Conservation (phyloP, 2,329 filamentous ascomycete species). For the Colletotrichum melonis region DNA sequence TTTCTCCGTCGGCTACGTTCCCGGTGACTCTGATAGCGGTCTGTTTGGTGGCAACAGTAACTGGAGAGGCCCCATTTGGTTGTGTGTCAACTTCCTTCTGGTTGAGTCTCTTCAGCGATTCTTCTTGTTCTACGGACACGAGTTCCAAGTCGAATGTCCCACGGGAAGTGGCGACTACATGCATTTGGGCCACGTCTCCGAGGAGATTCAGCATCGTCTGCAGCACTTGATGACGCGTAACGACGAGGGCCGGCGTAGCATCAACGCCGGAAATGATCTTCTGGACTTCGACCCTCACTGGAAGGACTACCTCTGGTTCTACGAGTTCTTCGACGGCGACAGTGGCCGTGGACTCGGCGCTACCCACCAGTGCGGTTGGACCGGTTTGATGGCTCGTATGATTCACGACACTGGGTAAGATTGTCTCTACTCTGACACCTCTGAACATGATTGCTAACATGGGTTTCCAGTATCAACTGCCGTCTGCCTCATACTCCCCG, state of each 20-base stretch:
- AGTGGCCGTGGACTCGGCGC: constrained; percentile 89
- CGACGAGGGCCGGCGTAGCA: constrained; percentile 87
- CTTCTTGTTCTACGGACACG: constrained; percentile 94
- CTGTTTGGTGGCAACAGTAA: constrained; percentile 98
- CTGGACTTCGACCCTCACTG: constrained; percentile 93
- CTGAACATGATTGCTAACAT: background rate
- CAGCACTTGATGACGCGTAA: constrained; percentile 90
- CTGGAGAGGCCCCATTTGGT: constrained; percentile 96
- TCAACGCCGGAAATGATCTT: constrained; percentile 86
- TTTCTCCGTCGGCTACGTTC: constrained; percentile 89
- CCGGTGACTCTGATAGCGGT: constrained; percentile 95
- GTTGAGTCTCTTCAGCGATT: constrained; percentile 95
- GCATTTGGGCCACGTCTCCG: constrained; percentile 94
- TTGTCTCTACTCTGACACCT: background rate
- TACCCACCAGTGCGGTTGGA: constrained; percentile 97
- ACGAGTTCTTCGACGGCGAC: constrained; percentile 97
- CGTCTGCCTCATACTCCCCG: constrained; percentile 93
- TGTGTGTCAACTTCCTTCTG: constrained; percentile 94
- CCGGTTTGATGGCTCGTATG: constrained; percentile 93
- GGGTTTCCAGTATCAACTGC: constrained; percentile 76
- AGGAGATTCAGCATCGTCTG: constrained; percentile 93
- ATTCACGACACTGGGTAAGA: constrained; percentile 96
- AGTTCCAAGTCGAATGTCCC: constrained; percentile 91
- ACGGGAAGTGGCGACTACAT: constrained; percentile 94
- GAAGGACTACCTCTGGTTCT: constrained; percentile 95